Evolutionary conservation across 2,329 filamentous ascomycete genomes (phyloP), one percentile per base, ranked within the genome.

Genomic region (Claviceps monticola): DNA sequence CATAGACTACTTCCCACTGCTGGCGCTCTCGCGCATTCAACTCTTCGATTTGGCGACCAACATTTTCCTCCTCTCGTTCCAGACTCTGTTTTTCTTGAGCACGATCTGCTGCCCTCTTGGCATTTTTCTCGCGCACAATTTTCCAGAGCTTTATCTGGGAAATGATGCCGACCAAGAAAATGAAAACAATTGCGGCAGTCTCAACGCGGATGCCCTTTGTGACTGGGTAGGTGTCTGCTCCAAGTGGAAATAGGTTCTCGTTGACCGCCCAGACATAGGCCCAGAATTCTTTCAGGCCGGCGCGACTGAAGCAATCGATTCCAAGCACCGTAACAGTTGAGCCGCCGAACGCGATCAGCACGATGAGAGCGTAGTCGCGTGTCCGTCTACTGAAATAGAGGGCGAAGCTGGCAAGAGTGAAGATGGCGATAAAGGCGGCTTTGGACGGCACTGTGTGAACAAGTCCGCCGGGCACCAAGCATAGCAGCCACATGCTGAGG

Each of bases 281-380:
- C 91, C 91, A 97, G 59, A 96, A 96, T 65, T 97, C 91, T 66
- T 95, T 96, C 59, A 95, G 71, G 0, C 91, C 91, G n/a, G 89
- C 88, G 56, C 82, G 75, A 60, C 83, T 91, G 60, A 91, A 94
- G 66, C 88, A 95, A 64, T 97, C 91, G 53, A 97, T 86, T 2
- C 91, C 91, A 2, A 97, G 68, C 14, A 95, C 78, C 1, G 84
- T 74, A 3, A 80, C 80, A 0, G 88, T 95, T 3, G 88, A 84
- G 7, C 91, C 91, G 4, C 81, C 76, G 62, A 96, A 94, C 0
- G 90, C 80, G 13, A 88, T 88, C 47, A 79, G 80, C 13, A 72
- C 72, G 39, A 96, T 91, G 48, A 95, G 70, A 1, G 82, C 84
- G 66, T 91, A 91, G 11, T 81, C 79, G 43, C 88, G 79, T 0